Evolutionary conservation across 306 rosid species (phyloP).

Genomic region (Arachis hypogaea): DNA sequence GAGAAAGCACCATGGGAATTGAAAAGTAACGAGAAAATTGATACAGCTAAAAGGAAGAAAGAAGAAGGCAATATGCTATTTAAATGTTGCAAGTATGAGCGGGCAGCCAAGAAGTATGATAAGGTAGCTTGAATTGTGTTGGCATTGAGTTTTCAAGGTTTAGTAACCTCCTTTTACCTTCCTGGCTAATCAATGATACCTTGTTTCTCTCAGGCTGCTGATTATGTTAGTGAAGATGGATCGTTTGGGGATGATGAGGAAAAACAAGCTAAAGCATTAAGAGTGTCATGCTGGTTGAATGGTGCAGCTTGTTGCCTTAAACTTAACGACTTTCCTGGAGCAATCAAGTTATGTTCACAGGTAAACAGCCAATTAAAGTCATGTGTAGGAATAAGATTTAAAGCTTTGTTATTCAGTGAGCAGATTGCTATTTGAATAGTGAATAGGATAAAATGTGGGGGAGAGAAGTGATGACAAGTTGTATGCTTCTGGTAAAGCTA

Average conservation of each 20-base stretch:
- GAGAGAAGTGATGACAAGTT: conserved; percentile 17
- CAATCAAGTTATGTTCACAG: conserved; percentile 65
- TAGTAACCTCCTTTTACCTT: not conserved
- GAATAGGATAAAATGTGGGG: conserved; percentile 12
- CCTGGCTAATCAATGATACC: conserved; percentile 17
- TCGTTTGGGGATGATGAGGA: conserved; percentile 54
- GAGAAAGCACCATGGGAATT: conserved; percentile 74
- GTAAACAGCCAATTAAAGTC: conserved; percentile 44
- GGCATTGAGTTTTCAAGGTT: conserved; percentile 27
- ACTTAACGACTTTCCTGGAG: conserved; percentile 60
- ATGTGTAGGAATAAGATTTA: conserved; percentile 4
- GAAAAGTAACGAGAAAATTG: conserved; percentile 60
- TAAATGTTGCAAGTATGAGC: conserved; percentile 56
- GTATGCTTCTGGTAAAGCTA: conserved; percentile 23
- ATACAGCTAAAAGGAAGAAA: conserved; percentile 67
- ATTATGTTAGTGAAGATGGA: conserved; percentile 61
- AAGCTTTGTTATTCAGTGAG: conserved; percentile 1
- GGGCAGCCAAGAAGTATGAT: conserved; percentile 64
- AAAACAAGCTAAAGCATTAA: conserved; percentile 51
- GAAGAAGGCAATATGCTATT: conserved; percentile 71
- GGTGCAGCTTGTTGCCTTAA: conserved; percentile 77
- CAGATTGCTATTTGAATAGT: not conserved
- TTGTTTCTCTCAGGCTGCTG: conserved; percentile 56
- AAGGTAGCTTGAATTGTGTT: conserved; percentile 47
- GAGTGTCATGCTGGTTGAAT: conserved; percentile 73